Conservation (phyloP, 1,284 basidiomycete species). For the Rhodotorula sp. region DNA sequence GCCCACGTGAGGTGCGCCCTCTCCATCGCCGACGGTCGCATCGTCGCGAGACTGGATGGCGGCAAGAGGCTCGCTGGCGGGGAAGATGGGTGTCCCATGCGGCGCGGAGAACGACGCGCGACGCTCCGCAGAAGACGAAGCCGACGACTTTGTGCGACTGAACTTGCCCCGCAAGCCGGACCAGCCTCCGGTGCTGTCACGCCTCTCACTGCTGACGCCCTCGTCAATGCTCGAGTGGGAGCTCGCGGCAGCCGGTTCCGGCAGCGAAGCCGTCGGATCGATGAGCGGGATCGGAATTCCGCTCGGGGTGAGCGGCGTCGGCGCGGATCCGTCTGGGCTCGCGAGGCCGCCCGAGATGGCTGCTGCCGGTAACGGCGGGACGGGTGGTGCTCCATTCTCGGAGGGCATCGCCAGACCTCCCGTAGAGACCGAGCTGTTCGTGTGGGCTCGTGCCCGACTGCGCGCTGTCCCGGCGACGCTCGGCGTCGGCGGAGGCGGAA, state of each 20-base stretch:
- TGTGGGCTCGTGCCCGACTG: constrained; percentile 6
- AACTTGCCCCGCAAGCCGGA: constrained; percentile 20
- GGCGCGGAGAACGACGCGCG: constrained; percentile 7
- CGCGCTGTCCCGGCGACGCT: not conserved
- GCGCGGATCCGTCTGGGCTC: not conserved
- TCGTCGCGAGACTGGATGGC: not conserved
- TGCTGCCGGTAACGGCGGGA: constrained; percentile 25
- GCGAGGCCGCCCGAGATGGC: not conserved
- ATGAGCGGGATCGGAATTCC: constrained; percentile 6
- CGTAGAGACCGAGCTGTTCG: constrained; percentile 24
- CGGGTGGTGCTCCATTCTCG: constrained; percentile 8
- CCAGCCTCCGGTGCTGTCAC: constrained; percentile 9
- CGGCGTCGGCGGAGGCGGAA: constrained; percentile 10
- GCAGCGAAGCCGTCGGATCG: constrained; percentile 18
- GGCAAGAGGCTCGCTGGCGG: not conserved
- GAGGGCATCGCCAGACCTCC: not conserved
- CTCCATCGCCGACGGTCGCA: not conserved
- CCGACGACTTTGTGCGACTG: constrained; percentile 24
- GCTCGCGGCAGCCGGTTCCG: not conserved
- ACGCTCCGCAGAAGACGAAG: constrained; percentile 1
- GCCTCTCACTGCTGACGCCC: not conserved
- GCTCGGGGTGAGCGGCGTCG: not conserved
- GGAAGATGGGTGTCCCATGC: not conserved
- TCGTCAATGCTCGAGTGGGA: not conserved
- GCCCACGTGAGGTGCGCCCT: not conserved